Conservation (phyloP, 768 basidiomycete species). For the Suillus luteus region DNA sequence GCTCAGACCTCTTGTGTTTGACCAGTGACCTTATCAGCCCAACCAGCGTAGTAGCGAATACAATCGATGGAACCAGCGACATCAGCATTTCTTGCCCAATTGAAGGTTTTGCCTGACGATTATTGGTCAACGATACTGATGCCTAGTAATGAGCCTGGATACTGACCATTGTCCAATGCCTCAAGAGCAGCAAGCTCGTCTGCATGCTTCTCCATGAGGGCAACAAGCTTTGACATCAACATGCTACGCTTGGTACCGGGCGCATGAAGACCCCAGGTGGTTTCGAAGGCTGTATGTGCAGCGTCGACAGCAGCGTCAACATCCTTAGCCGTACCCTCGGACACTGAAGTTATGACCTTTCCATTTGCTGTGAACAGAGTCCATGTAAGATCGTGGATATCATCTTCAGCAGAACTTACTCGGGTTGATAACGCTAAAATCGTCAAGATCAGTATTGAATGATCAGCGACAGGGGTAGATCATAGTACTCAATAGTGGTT, state of each 20-base stretch:
- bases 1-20: constrained; percentile 60
- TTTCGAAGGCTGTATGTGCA: constrained; percentile 62
- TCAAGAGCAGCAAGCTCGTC: constrained; percentile 77
- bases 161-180: constrained; percentile 62
- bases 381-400: constrained; percentile 12
- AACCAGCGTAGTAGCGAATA: constrained; percentile 83
- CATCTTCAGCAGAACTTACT: constrained; percentile 29
- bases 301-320: constrained; percentile 75
- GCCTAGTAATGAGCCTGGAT: not conserved
- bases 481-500: constrained; percentile 68
- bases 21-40: constrained; percentile 85
- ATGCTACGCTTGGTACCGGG: constrained; percentile 53
- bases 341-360: constrained; percentile 55
- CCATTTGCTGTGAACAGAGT: constrained; percentile 54
- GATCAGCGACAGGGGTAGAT: constrained; percentile 8
- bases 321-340: constrained; percentile 65
- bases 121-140: not conserved
- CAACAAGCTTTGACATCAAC: constrained; percentile 63
- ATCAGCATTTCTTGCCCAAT: constrained; percentile 52
- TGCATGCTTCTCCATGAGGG: constrained; percentile 59
- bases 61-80: constrained; percentile 48
- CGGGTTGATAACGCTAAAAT: constrained; percentile 58
- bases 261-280: constrained; percentile 66
- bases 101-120: constrained; percentile 55
- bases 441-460: not conserved